Percentiles rank a stretch among this genome's conserved stretches.
These are phyloP conservation scores for Pseudocercospora vitis DNA, from an alignment of 2,329 filamentous ascomycete genomes.

Conservation along the genomic window DNA sequence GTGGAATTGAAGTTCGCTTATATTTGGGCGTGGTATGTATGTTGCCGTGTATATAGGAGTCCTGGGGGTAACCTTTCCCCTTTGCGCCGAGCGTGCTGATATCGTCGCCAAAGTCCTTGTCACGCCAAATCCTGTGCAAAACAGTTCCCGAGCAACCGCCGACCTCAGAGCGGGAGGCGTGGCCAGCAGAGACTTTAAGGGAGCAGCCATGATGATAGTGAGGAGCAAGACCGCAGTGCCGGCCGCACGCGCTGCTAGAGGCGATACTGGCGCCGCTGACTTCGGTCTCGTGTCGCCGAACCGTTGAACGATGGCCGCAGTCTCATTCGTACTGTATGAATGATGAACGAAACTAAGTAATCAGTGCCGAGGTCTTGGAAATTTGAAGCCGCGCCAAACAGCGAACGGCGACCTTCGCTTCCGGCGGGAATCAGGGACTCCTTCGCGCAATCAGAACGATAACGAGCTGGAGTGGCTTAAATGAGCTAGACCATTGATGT, in stretches of 20 bases:
- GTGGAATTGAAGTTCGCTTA: conserved; percentile 17
- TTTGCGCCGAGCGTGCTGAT: conserved; percentile 19
- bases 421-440: neutral
- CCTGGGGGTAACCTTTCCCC: neutral
- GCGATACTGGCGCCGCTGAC: neutral
- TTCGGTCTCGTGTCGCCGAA: neutral
- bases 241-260: conserved; percentile 11
- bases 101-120: conserved; percentile 22
- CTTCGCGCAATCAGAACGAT: neutral
- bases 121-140: conserved; percentile 19
- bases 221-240: neutral
- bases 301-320: conserved; percentile 4
- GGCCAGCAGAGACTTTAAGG: conserved; percentile 16
- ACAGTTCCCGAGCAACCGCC: conserved; percentile 19
- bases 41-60: conserved; percentile 20
- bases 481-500: too few species aligned
- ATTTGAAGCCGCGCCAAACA: neutral
- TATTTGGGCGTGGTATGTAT: conserved; percentile 17
- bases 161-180: conserved; percentile 25
- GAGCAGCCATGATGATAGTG: neutral
- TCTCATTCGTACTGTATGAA: too few species aligned
- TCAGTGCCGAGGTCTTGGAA: conserved; percentile 5
- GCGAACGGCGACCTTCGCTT: neutral
- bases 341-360: neutral
- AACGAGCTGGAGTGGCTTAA: neutral